Evolutionary conservation across 2,329 filamentous ascomycete genomes (phyloP), one percentile per base, ranked within the genome.

Genomic region (Thielaviopsis musarum): DNA sequence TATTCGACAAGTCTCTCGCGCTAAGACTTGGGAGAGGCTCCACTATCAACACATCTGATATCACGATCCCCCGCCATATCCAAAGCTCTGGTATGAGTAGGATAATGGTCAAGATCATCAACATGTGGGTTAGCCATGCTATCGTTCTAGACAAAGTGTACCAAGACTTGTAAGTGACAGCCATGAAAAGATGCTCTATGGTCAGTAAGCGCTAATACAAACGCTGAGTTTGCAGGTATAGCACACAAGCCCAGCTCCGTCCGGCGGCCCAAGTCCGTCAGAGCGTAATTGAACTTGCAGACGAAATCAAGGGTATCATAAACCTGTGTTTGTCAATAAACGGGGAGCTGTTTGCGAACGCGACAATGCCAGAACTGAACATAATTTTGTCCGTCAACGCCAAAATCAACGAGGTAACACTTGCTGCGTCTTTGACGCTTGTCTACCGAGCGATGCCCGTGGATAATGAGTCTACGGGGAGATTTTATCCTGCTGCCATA

Each of bases 101-200:
- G 15, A 61, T 66, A 1, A 68, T 68, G 41, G 67, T 65, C 6
- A 66, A 69, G 7, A 69, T 82, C 24, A 76, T 79, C 26, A 68
- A 71, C 12, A 68, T 76, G 41, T 84, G 81, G 80, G 74, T 83
- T 49, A 71, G 72, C 26, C 72, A 80, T 6, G 76, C 78, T 9
- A 74, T 74, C 24, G 72, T 85, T 10, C 77, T 83, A 63, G 79
- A 80, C 15, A 72, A 77, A 15, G 75, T 82, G 5, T 85, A 85
- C 64, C 76, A 81, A 63, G 70, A 77, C 55, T 54, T 75, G 68
- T 72, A 55, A 54, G 70, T 64, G 19, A 21, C 34, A 2, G 3
- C 7, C 15, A 1, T n/a, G 7, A 30, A 17, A 15, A 54, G 7
- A 28, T 34, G 26, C 7, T n/a, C 28, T 54, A n/a, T 28, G 17